Base-by-base conservation (phyloP, 202 grass and related monocot genomes). In the Schoenoplectus tabernaemontani region DNA sequence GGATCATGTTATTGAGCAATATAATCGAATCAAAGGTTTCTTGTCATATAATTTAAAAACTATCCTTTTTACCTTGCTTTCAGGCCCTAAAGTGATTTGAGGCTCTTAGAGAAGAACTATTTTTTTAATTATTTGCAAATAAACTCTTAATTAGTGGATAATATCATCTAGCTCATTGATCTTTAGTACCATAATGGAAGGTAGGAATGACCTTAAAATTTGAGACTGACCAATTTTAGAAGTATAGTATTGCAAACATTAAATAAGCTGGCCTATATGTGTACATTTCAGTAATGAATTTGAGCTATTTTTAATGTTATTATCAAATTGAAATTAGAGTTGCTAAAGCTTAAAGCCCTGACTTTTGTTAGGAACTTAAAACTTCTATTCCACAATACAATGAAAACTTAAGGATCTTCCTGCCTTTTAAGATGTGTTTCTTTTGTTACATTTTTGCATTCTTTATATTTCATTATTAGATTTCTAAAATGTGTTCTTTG, bases 1-100 rank as follows among this genome's bases (percentile, higher is more conserved):
- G 39, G 86, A 98, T 81, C 89, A 98, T 90, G 95, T 94, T 43
- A 98, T 98, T 82, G 95, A 94, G 59, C 95, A 92, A 79, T 98
- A 92, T 81, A 81, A 77, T 37, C 70, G 6, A 36, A 92, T 94
- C 84, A 92, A 85, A 98, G 95, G 91, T 94, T 51, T 7, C 23
- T 56, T 10, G 13, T 82, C 5, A 13, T 43, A 82, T 23, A 68
- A 67, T 67, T 64, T 4, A 67, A 39, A 30, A 36, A 0, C 38
- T 78, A 15, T 28, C 4, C 36, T 26, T 43, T 41, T 36, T 26
- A 58, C 28, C 9, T 60, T 78, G 44, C 70, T 53, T 30, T 74
- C 70, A 34, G 68, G 43, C 5, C 36, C 43, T 30, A 48, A 47
- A 23, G 42, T 71, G 47, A 48, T 48, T 16, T 26, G 42, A 71